Evolutionary conservation across 2,329 filamentous ascomycete species (phyloP), one percentile per base, ranked within the genome.

Genomic region (Raffaelea albimanens): DNA sequence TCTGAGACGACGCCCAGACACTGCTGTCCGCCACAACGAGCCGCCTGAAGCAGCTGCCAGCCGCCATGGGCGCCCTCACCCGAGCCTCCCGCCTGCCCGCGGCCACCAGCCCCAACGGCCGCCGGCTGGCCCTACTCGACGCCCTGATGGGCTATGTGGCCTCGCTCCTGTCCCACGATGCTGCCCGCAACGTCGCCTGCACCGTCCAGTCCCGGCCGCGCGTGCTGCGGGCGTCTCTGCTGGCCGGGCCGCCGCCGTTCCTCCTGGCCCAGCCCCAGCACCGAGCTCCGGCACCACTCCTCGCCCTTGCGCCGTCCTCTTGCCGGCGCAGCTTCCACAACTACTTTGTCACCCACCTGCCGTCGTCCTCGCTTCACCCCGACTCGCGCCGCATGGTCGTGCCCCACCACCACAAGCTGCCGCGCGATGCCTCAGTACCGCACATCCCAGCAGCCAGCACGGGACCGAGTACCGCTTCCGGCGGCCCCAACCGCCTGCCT

Each of bases 301-400:
- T 29, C 13, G 7, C 25, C 25, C 25, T 29, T 29, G 7, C 25
- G 7, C 25, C 13, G 21, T 31, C 50, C 3, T 23, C 51, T 1
- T 38, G 42, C 10, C 53, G 50, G 9, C 53, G 53, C n/a, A 40
- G 36, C 53, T 97, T 97, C 65, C 89, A 96, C 69, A 89, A 94
- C 58, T 97, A 98, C 71, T 98, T 98, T 65, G 87, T 97, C 50
- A 95, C 93, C 9, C 88, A 96, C 63, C 77, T 98, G 2, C 91
- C 93, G 4, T 95, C 89, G 18, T 94, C 89, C 14, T 96, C 90
- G 3, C 75, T 95, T 40, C 87, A 96, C 57, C 91, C 93, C 8
- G 91, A 97, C 65, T 85, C 86, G 33, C 75, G 81, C 47, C 68
- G 72, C 20, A 67, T 74, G 18, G 61, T 69, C 23, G 82, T 81